phyloP scores from a whole-genome alignment of 768 basidiomycete genomes.

The Podaxis mareebaensis region DNA sequence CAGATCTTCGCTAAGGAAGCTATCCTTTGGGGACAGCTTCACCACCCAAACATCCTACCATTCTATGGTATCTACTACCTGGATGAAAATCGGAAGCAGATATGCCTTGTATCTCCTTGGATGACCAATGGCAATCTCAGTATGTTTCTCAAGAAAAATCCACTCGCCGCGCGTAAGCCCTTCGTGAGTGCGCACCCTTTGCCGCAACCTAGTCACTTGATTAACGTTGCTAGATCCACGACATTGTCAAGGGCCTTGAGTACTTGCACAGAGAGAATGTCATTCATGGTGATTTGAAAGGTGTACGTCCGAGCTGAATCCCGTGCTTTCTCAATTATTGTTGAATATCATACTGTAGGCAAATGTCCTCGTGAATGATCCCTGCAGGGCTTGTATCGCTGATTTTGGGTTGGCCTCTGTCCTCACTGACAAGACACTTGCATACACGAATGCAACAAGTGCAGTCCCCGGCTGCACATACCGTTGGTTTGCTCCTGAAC shows the following conservation, averaged over 20 bases:
- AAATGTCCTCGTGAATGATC: slow-evolving; percentile 17
- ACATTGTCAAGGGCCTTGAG: slow-evolving; percentile 15
- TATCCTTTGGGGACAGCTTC: not conserved
- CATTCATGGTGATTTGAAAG: slow-evolving; percentile 20
- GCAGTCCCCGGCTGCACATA: not conserved
- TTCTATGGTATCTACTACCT: not conserved
- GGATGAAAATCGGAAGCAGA: not conserved
- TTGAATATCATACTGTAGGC: slow-evolving; percentile 3
- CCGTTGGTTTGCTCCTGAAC: slow-evolving; percentile 22
- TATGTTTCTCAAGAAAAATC: slow-evolving; percentile 5
- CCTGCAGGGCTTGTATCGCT: slow-evolving; percentile 17
- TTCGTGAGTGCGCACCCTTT: slow-evolving; percentile 4
- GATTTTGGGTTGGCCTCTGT: slow-evolving; percentile 19
- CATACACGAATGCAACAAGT: not conserved
- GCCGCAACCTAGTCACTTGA: not conserved
- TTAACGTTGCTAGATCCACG: slow-evolving; percentile 9
- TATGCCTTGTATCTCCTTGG: slow-evolving; percentile 18
- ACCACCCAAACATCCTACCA: not conserved
- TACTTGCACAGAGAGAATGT: slow-evolving; percentile 18
- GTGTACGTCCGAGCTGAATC: too few relatives aligned
- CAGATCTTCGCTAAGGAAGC: not conserved
- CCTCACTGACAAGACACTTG: slow-evolving; percentile 9
- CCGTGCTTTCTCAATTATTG: too few relatives aligned
- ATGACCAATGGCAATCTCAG: slow-evolving; percentile 15
- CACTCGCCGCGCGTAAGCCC: not conserved